A percentile compares a stretch with the other conserved stretches of the same genome.
Evolutionary conservation across 2,329 filamentous ascomycete species (phyloP).

Genomic region (Colletotrichum filicis): DNA sequence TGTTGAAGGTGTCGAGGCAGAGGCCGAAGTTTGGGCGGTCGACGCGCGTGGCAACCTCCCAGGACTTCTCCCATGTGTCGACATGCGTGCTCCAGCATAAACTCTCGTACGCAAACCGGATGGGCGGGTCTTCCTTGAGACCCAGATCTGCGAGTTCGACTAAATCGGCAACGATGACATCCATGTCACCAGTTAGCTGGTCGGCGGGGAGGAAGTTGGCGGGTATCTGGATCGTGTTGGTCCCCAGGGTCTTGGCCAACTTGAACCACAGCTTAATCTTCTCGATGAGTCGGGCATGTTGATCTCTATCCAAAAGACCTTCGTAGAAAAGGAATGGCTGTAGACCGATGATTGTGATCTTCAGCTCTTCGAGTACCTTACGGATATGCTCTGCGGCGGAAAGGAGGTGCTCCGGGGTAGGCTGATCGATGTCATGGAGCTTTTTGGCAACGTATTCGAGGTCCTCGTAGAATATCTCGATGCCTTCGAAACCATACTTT

Average conservation of each 20-base stretch:
- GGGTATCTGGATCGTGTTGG: conserved; percentile 79
- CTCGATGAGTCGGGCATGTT: conserved; percentile 66
- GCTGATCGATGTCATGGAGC: conserved; percentile 48
- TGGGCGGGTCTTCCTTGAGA: conserved; percentile 60
- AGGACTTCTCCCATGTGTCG: conserved; percentile 77
- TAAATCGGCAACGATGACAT: conserved; percentile 71
- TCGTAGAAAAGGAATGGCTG: conserved; percentile 85
- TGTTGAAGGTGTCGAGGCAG: conserved; percentile 85
- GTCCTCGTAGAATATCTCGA: conserved; percentile 84
- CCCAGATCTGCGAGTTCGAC: conserved; percentile 75
- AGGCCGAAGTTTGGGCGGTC: conserved; percentile 78
- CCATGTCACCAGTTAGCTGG: conserved; percentile 55
- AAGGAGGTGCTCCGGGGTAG: conserved; percentile 56
- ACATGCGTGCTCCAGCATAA: conserved; percentile 78
- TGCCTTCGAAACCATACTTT: conserved; percentile 65
- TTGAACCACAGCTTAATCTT: conserved; percentile 77
- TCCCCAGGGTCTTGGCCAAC: conserved; percentile 70
- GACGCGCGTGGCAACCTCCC: conserved; percentile 73
- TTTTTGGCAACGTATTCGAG: conserved; percentile 68
- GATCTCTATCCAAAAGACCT: conserved; percentile 70
- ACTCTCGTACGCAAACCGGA: conserved; percentile 79
- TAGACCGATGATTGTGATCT: conserved; percentile 71
- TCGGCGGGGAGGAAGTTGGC: conserved; percentile 71
- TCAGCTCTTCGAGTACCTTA: conserved; percentile 64
- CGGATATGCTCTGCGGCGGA: conserved; percentile 67